Base-by-base conservation (phyloP, 139 green algal genomes). In the Limnomonas spitsbergensis region DNA sequence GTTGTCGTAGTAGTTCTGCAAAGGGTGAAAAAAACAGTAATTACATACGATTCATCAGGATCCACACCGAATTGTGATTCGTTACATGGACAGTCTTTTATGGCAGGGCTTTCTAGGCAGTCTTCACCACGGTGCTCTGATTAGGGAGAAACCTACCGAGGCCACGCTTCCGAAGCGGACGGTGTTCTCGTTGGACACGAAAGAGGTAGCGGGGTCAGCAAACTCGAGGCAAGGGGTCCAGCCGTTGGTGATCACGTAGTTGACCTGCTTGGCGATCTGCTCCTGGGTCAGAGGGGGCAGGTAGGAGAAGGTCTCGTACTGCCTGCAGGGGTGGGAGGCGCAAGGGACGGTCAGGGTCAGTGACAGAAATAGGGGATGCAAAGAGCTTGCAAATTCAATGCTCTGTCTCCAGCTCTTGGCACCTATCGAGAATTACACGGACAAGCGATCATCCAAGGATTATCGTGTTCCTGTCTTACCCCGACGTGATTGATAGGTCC, bases 271-370 rank as follows among this genome's bases (percentile, higher is more conserved):
- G 82, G 92, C 80, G 88, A 99, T 98, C 85, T 95, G 86, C 61
- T 92, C 89, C 66, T 94, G 81, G 80, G 88, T 91, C 72, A 99
- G 91, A 42, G 94, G 91, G 74, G 96, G 96, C 85, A 99, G 94
- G 96, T 93, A 99, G 68, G 94, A 98, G 85, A 99, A 93, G 88
- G 94, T 98, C 96, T 99, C 96, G 89, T 96, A 98, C 82, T 94
- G 92, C 92, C 90, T 96, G 86, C 76, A 84, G 66, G 54, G 1
- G 34, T 4, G 1, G 1, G 24, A 56, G 54, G 2, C 78, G 69
- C 4, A 35, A 56, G 4, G 38, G 40, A 29, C 71, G 66, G 7
- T 24, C 4, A 66, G 38, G 14, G 3, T 77, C 27, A 40, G 31
- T 34, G 56, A 4, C 52, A 32, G 26, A 38, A 27, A 53, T 39